Base-by-base conservation (phyloP, 345 rosid species). In the Rhodamnia argentea region DNA sequence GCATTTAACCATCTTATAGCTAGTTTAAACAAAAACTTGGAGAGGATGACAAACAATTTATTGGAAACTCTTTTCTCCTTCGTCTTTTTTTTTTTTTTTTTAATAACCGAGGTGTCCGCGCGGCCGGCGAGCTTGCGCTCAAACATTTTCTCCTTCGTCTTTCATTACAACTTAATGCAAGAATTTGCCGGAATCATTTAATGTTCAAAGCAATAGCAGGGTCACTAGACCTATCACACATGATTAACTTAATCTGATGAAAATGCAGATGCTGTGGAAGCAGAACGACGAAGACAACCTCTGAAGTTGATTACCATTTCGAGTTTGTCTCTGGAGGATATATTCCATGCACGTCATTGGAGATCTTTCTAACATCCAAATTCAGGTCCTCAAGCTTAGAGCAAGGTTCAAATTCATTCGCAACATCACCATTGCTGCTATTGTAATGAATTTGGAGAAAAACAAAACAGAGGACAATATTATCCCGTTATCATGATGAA, bases 361-460 rank as follows among this genome's bases (percentile, higher is more conserved):
- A 85, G 85, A 89, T 88, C 92, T 91, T 93, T 87, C 90, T 87
- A 84, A 91, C 95, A 87, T 93, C 95, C 95, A 95, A 90, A 91
- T 91, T 95, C 75, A 95, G 91, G 86, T 91, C 95, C 93, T 91
- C 93, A 4, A 95, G 94, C 94, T 92, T 94, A 88, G 92, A 90
- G 90, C 96, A 93, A 84, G 95, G 93, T 85, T 93, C 98, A 89
- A 93, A 95, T 78, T 92, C 95, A 90, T 87, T 83, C n/a, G 91
- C 90, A 86, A 82, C 86, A 55, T 92, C 93, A 89, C 86, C 89
- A 84, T 86, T 89, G 90, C 94, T 91, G 88, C 74, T 82, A 81
- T 42, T 37, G 86, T 26, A 83, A 89, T 83, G 83, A 37, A 27
- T 57, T 22, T 83, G 16, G 75, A 75, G 76, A 53, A 52, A 82